phyloP scores from a whole-genome alignment of 148 eudicot species.

The Bassia scoparia region DNA sequence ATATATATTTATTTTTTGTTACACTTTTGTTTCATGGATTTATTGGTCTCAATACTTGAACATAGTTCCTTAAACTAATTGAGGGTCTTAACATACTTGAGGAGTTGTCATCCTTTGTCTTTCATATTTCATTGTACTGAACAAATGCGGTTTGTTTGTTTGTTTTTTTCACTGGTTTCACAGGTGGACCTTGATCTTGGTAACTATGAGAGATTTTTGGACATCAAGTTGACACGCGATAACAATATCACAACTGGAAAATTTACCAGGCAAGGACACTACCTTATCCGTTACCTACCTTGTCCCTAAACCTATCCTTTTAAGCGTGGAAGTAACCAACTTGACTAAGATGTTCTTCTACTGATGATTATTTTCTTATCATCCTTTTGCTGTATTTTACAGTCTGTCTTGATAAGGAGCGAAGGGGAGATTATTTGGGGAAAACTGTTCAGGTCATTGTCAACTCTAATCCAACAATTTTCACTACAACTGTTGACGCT shows the following conservation, averaged over 20 bases:
- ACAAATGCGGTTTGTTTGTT: background rate
- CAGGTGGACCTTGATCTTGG: constrained; percentile 99
- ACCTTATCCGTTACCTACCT: constrained; percentile 9
- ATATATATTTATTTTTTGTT: too few relatives aligned
- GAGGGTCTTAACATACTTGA: too few relatives aligned
- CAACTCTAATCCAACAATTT: constrained; percentile 7
- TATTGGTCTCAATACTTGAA: background rate
- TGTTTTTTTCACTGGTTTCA: constrained; percentile 15
- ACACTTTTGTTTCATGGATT: too few relatives aligned
- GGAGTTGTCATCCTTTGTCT: background rate
- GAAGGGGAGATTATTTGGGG: constrained; percentile 94
- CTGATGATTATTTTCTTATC: constrained; percentile 5
- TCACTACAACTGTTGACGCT: constrained; percentile 7
- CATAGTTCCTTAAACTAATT: background rate
- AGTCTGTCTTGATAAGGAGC: constrained; percentile 91
- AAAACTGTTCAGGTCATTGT: constrained; percentile 79
- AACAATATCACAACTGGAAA: constrained; percentile 92
- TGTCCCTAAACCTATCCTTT: background rate
- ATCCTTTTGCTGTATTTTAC: constrained; percentile 22
- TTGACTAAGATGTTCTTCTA: constrained; percentile 11
- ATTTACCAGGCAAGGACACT: constrained; percentile 61
- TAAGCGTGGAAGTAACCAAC: constrained; percentile 5
- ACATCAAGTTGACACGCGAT: constrained; percentile 75
- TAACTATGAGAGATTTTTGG: constrained; percentile 90
- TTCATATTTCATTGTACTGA: background rate